Evolutionary conservation across 495 filamentous ascomycete genomes (phyloP).

Genomic region (Penicillium nucicola): DNA sequence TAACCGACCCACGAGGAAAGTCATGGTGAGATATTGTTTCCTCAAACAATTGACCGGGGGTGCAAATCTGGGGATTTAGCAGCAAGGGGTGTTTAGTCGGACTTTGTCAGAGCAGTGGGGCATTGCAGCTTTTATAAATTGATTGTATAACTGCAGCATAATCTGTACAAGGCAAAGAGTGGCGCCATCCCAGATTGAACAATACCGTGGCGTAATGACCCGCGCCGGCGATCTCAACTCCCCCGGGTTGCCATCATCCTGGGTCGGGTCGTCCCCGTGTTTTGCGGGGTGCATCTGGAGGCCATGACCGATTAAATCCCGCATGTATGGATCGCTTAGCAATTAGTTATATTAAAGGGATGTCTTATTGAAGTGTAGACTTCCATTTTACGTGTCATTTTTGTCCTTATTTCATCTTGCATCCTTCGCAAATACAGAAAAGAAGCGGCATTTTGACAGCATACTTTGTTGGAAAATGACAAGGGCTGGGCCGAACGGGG

Average conservation of each 20-base stretch:
- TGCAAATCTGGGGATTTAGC: neutral
- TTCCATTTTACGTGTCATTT: no score
- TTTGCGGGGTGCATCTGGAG: conserved; percentile 12
- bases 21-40: conserved; percentile 10
- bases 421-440: no score
- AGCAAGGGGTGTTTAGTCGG: neutral
- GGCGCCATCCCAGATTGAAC: conserved; percentile 13
- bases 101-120: conserved; percentile 1
- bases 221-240: conserved; percentile 6
- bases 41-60: neutral
- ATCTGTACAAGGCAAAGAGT: neutral
- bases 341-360: no score
- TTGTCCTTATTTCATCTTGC: no score
- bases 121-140: conserved; percentile 8
- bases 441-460: no score
- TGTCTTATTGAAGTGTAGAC: no score
- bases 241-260: conserved; percentile 10
- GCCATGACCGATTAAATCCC: conserved; percentile 5
- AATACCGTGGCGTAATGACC: conserved; percentile 6
- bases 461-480: neutral
- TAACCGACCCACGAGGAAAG: conserved; percentile 25
- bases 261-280: conserved; percentile 1
- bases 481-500: conserved; percentile 8
- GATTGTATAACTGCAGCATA: neutral
- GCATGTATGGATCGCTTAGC: conserved; percentile 1